A percentile compares a stretch with the other conserved stretches of the same genome.
Evolutionary conservation across 306 rosid species (phyloP).

Genomic region (Astragalus membranaceus): DNA sequence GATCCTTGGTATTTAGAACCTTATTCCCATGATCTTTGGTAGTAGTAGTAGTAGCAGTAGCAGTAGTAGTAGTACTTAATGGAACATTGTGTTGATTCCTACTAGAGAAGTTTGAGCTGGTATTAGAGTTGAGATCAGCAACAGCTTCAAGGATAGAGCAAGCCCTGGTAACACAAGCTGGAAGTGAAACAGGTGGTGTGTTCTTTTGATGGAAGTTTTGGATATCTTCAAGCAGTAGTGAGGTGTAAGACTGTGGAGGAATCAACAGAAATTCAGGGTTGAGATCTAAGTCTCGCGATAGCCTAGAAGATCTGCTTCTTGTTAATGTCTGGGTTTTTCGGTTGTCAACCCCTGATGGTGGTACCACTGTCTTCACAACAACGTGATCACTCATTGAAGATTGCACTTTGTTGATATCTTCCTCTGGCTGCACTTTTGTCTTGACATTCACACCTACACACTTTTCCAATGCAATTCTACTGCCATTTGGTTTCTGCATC

Average conservation of each 20-base stretch:
- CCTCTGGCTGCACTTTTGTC: conserved; percentile 32
- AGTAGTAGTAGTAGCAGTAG: too few relatives aligned
- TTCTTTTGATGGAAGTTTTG: conserved; percentile 87
- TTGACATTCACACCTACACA: conserved; percentile 24
- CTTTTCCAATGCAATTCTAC: conserved; percentile 27
- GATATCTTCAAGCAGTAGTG: conserved; percentile 75
- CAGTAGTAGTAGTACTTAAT: neutral
- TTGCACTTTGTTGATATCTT: conserved; percentile 23
- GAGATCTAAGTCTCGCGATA: conserved; percentile 70
- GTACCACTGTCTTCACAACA: conserved; percentile 29
- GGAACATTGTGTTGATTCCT: conserved; percentile 32
- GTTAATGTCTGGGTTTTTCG: conserved; percentile 47
- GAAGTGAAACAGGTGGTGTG: conserved; percentile 56
- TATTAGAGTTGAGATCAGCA: conserved; percentile 75
- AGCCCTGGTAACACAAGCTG: conserved; percentile 80
- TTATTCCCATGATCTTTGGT: conserved; percentile 21
- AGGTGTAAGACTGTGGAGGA: conserved; percentile 64
- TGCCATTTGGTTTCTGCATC: conserved; percentile 53
- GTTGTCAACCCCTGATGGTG: conserved; percentile 29
- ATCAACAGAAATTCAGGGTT: conserved; percentile 43
- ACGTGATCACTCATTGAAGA: conserved; percentile 22
- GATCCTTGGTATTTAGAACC: conserved; percentile 38
- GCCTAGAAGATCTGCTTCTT: conserved; percentile 73
- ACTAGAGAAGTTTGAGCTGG: conserved; percentile 38
- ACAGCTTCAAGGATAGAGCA: conserved; percentile 93